phyloP scores from a whole-genome alignment of 176 grass and related monocot genomes.

The Oropetium thomaeum region DNA sequence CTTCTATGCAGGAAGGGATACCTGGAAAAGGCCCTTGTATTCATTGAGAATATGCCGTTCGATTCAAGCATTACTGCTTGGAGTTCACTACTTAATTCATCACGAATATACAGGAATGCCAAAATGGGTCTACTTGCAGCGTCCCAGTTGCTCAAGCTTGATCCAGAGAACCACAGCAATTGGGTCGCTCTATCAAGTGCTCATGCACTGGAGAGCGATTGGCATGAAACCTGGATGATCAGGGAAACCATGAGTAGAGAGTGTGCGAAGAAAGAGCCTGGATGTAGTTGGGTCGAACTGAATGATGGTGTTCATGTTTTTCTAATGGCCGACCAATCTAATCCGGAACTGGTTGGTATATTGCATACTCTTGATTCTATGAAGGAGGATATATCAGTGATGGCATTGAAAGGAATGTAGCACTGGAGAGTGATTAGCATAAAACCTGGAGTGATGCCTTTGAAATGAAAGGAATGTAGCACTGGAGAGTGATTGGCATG shows the following conservation, averaged over 20 bases:
- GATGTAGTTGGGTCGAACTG: conserved; percentile 66
- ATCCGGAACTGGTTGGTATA: conserved; percentile 40
- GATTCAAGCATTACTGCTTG: conserved; percentile 45
- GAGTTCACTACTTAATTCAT: conserved; percentile 54
- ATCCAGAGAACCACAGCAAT: conserved; percentile 58
- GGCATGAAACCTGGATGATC: conserved; percentile 43
- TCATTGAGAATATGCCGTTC: conserved; percentile 49
- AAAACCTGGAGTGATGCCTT: too few relatives aligned
- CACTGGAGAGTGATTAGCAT: too few relatives aligned
- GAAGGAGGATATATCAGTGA: conserved; percentile 22
- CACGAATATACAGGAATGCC: conserved; percentile 39
- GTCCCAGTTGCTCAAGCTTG: conserved; percentile 35
- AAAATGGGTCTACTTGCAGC: conserved; percentile 44
- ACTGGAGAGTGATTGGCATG: too few relatives aligned
- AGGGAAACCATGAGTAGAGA: conserved; percentile 51
- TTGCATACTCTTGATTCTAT: conserved; percentile 39
- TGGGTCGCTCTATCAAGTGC: conserved; percentile 58
- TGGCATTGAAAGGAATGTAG: not conserved
- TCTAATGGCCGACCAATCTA: conserved; percentile 45
- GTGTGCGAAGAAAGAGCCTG: conserved; percentile 61
- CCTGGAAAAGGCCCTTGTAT: conserved; percentile 51
- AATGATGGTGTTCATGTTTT: conserved; percentile 53
- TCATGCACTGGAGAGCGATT: conserved; percentile 41
- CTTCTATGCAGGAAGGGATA: conserved; percentile 50
- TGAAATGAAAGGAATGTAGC: too few relatives aligned